Percentiles rank a stretch among this genome's conserved stretches.
phyloP scores from a whole-genome alignment of 2,329 filamentous ascomycete genomes.

The Talaromyces sp. region DNA sequence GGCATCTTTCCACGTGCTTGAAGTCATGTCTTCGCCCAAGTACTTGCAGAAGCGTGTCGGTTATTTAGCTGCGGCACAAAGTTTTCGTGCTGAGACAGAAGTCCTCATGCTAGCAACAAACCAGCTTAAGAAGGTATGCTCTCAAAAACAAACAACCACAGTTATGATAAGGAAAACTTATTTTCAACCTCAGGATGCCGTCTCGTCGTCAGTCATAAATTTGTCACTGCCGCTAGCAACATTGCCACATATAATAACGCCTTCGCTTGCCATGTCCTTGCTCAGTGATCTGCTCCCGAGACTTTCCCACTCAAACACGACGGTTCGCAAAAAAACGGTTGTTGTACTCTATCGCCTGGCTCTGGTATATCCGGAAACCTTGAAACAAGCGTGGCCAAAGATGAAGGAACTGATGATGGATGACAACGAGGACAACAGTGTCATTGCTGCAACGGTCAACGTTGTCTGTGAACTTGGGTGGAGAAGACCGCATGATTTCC shows the following conservation, averaged over 20 bases:
- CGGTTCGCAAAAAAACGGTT: slow-evolving; percentile 90
- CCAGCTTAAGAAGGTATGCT: slow-evolving; percentile 75
- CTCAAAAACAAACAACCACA: neutral
- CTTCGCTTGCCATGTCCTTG: slow-evolving; percentile 83
- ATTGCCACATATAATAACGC: slow-evolving; percentile 90
- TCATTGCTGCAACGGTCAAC: slow-evolving; percentile 93
- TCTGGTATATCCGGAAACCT: slow-evolving; percentile 90
- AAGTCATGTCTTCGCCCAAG: slow-evolving; percentile 96
- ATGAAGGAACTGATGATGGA: slow-evolving; percentile 93
- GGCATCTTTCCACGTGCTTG: slow-evolving; percentile 96
- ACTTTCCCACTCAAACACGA: slow-evolving; percentile 75
- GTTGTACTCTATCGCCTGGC: slow-evolving; percentile 91
- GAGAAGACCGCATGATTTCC: slow-evolving; percentile 86
- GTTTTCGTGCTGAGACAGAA: slow-evolving; percentile 90
- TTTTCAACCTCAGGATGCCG: slow-evolving; percentile 39
- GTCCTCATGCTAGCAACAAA: slow-evolving; percentile 98
- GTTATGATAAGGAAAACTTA: neutral
- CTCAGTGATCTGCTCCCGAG: slow-evolving; percentile 81
- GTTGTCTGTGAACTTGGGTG: slow-evolving; percentile 94
- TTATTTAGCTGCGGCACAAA: slow-evolving; percentile 92
- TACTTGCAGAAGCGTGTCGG: slow-evolving; percentile 93
- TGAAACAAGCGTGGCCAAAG: slow-evolving; percentile 91
- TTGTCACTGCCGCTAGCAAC: slow-evolving; percentile 83
- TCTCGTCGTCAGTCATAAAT: slow-evolving; percentile 64
- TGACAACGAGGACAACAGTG: slow-evolving; percentile 80